Evolutionary conservation across 2,329 filamentous ascomycete genomes (phyloP).

Genomic region (Botrytis paeoniae): DNA sequence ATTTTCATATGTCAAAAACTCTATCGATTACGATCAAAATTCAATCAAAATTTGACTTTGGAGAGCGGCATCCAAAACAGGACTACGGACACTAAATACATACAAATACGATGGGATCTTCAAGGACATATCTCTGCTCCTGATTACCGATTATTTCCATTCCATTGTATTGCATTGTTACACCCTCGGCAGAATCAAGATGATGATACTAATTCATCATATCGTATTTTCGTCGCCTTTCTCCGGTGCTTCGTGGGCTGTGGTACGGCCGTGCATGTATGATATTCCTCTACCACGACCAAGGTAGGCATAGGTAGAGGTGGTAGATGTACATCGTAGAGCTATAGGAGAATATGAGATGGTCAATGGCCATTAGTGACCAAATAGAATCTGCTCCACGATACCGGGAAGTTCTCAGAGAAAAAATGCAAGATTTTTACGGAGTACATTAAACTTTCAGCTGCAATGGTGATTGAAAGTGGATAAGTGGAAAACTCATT

Average conservation of each 20-base stretch:
- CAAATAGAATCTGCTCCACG: slow-evolving; percentile 17
- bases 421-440: slow-evolving; percentile 13
- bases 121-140: neutral
- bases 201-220: neutral
- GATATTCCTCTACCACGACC: neutral
- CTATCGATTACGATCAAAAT: neutral
- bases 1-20: neutral
- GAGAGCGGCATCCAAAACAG: neutral
- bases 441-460: slow-evolving; percentile 14
- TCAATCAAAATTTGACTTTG: neutral
- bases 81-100: neutral
- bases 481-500: slow-evolving; percentile 11
- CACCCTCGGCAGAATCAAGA: neutral
- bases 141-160: neutral
- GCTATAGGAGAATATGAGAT: neutral
- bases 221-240: slow-evolving; percentile 11
- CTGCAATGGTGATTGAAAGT: slow-evolving; percentile 19
- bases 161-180: neutral
- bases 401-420: slow-evolving; percentile 14
- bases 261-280: slow-evolving; percentile 20
- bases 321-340: neutral
- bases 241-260: slow-evolving; percentile 11
- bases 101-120: neutral
- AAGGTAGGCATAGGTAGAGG: neutral
- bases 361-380: neutral